Percentiles rank a stretch among this genome's conserved stretches.
Evolutionary conservation across 2,329 filamentous ascomycete species (phyloP).

Genomic region (Pochonia chlamydosporia): DNA sequence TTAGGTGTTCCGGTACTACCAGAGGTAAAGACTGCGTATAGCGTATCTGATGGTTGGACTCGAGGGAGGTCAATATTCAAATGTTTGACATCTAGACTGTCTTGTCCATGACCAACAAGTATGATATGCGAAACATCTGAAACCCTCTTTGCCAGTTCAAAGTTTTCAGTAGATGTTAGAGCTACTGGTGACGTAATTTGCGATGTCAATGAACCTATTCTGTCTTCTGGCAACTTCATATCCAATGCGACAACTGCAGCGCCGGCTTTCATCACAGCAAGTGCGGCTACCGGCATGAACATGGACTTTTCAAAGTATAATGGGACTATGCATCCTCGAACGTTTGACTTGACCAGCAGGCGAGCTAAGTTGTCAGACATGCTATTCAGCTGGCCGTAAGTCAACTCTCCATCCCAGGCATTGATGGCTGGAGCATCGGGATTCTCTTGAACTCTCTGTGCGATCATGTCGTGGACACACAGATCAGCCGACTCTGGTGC

Average conservation of each 20-base stretch:
- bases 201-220: constrained; percentile 11
- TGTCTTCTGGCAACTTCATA: constrained; percentile 10
- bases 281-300: constrained; percentile 4
- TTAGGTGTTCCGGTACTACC: constrained; percentile 18
- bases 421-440: constrained; percentile 13
- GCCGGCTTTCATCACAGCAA: not conserved
- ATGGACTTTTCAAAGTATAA: constrained; percentile 6
- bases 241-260: constrained; percentile 7
- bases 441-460: constrained; percentile 6
- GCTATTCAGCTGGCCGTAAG: constrained; percentile 12
- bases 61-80: constrained; percentile 4
- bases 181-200: constrained; percentile 10
- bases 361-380: constrained; percentile 4
- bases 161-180: constrained; percentile 11
- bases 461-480: constrained; percentile 17
- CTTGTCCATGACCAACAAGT: not conserved
- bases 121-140: not conserved
- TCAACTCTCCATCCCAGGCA: constrained; percentile 19
- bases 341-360: not conserved
- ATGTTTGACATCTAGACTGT: not conserved
- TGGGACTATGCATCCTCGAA: not conserved
- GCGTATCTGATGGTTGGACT: constrained; percentile 2
- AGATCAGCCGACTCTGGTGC: constrained; percentile 9
- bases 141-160: constrained; percentile 4
- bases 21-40: constrained; percentile 16